These are phyloP conservation scores for Talaromyces sp. DNA, from an alignment of 2,329 filamentous ascomycete species.

Conservation along the genomic window DNA sequence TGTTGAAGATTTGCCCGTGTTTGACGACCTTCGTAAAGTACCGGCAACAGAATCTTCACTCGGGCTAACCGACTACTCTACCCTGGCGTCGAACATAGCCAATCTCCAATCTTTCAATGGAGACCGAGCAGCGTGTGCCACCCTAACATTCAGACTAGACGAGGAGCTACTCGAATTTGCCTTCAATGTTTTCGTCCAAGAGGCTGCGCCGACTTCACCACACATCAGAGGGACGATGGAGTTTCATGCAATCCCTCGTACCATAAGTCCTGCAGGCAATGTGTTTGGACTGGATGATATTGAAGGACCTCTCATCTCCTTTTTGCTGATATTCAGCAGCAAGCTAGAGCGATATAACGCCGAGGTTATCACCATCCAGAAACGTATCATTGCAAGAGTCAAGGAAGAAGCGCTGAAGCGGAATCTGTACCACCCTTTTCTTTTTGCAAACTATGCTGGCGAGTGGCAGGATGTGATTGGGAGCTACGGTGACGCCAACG, in stretches of 20 bases:
- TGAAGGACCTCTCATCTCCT: neutral
- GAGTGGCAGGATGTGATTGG: conserved; percentile 7
- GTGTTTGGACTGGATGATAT: neutral
- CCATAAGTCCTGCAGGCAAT: neutral
- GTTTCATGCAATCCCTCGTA: neutral
- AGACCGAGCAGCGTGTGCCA: neutral
- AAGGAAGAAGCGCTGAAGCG: neutral
- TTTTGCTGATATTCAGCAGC: neutral
- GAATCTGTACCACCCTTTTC: neutral
- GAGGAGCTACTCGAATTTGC: neutral
- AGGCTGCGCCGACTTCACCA: neutral
- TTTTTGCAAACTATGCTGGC: conserved; percentile 1
- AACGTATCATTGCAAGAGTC: neutral
- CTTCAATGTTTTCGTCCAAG: neutral
- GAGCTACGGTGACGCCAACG: neutral
- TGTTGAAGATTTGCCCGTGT: neutral
- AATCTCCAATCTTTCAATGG: neutral
- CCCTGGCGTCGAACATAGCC: neutral
- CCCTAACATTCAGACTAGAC: neutral
- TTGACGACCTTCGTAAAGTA: neutral
- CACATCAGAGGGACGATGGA: neutral
- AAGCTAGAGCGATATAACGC: neutral
- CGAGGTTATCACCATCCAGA: neutral
- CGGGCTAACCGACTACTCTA: neutral
- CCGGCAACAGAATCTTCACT: neutral